Conservation (phyloP, 495 filamentous ascomycete genomes). For the Thermothielavioides terrestris region DNA sequence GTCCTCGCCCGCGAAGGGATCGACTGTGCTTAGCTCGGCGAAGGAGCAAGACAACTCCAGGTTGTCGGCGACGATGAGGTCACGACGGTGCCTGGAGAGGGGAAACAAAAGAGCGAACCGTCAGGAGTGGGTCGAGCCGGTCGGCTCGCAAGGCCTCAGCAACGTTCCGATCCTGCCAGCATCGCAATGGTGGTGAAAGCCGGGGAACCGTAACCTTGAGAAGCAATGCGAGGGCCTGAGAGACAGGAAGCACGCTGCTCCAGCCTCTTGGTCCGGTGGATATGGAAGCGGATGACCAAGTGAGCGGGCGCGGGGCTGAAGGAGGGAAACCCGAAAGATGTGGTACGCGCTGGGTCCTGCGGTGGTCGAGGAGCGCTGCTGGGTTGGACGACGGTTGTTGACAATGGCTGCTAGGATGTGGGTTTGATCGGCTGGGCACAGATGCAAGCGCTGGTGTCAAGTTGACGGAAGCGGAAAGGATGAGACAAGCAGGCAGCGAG, state of each 20-base stretch:
- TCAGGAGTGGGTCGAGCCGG: conserved; percentile 7
- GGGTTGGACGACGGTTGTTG: conserved; percentile 1
- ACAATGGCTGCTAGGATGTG: conserved; percentile 8
- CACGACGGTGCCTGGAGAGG: conserved; percentile 4
- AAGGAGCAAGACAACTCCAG: conserved; percentile 17
- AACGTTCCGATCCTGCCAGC: conserved; percentile 9
- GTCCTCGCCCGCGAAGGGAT: conserved; percentile 47
- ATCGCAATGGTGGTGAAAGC: conserved; percentile 17
- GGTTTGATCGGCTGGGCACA: conserved; percentile 30
- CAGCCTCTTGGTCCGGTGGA: background rate
- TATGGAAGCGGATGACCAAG: background rate
- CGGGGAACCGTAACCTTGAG: conserved; percentile 7
- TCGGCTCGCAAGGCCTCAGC: conserved; percentile 13
- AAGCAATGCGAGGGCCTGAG: background rate
- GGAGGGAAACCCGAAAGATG: background rate
- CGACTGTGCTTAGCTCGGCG: conserved; percentile 36
- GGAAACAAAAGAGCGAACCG: conserved; percentile 11
- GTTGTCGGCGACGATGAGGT: conserved; percentile 10
- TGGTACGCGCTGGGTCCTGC: background rate
- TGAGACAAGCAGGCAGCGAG: conserved; percentile 9
- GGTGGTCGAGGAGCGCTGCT: background rate
- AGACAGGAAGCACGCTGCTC: background rate
- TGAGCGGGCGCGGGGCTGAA: background rate
- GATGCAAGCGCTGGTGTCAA: conserved; percentile 16
- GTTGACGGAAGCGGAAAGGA: conserved; percentile 18